Conservation (phyloP, 306 rosid genomes). For the Cicer bijugum region DNA sequence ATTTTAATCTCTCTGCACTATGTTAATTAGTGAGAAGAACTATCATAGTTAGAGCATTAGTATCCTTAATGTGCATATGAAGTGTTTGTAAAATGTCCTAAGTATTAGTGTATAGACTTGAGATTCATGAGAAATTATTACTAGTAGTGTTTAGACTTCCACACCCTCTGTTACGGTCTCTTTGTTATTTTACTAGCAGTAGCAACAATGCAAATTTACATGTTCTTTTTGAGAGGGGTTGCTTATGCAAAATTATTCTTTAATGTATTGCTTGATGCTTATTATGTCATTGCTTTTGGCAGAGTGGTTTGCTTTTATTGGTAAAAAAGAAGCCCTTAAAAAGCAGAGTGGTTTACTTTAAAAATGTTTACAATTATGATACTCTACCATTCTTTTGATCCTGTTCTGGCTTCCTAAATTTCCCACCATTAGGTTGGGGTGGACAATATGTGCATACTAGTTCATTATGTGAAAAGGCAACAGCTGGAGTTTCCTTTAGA, state of each 20-base stretch:
- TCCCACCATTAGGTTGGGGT: conserved; percentile 80
- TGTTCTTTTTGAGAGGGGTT: conserved; percentile 37
- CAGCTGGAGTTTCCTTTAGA: conserved; percentile 81
- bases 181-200: too few relatives aligned
- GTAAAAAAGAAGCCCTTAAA: conserved; percentile 66
- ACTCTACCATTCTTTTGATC: conserved; percentile 23
- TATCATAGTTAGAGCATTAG: too few relatives aligned
- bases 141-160: too few relatives aligned
- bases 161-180: too few relatives aligned
- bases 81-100: too few relatives aligned
- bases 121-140: too few relatives aligned
- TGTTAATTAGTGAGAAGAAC: too few relatives aligned
- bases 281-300: conserved; percentile 53
- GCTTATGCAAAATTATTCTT: conserved; percentile 32
- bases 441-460: conserved; percentile 97
- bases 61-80: too few relatives aligned
- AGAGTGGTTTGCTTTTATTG: conserved; percentile 93
- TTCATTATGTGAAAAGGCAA: conserved; percentile 95
- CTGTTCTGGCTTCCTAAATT: conserved; percentile 36
- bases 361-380: too few relatives aligned
- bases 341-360: too few relatives aligned
- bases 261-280: conserved; percentile 38
- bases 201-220: conserved; percentile 21
- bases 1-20: too few relatives aligned
- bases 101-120: too few relatives aligned